Evolutionary conservation across 2,329 filamentous ascomycete genomes (phyloP), one percentile per base, ranked within the genome.

Genomic region (Trichoderma brevicompactum): DNA sequence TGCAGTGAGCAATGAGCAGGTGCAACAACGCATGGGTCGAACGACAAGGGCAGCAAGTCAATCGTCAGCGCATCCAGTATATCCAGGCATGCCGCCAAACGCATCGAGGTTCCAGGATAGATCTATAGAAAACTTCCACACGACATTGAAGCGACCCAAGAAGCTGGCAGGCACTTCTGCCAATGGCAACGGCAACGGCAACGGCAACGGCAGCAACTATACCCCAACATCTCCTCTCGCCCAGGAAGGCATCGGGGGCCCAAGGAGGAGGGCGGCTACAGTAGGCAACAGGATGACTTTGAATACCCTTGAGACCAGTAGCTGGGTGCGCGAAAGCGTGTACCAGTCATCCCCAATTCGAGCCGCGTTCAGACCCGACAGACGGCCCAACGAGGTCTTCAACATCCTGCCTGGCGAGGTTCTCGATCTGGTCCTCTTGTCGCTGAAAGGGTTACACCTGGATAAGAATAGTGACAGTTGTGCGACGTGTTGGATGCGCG

Each of bases 401-500:
- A 78, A 78, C n/a, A 79, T 78, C 19, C 69, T 89, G 15, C 86
- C 87, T 0, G 81, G 81, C n/a, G 85, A 88, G 70, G 83, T 89
- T 2, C 73, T 89, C 52, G 79, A 83, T 59, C 75, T 85, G 40
- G 83, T 89, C n/a, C 71, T 89, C 40, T 79, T 79, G 44, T 80
- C 83, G 62, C 74, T 89, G 17, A 84, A 81, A 71, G 76, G 78
- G 43, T 72, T 81, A 13, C 87, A 89, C 71, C 71, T 88, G 12
- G 75, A 73, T 7, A 71, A 75, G 13, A 75, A 76, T 2, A 83
- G 81, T 68, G 75, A 76, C 40, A 87, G 85, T 73, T 89, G 87
- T 71, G 81, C 85, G 15, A 89, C 87, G 17, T 89, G 87, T 73
- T 88, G 85, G 83, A 87, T 87, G 84, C 80, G 87, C 55, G 86